Base-by-base conservation (phyloP, 2,329 filamentous ascomycete genomes). In the Phyllosticta citrichinensis region DNA sequence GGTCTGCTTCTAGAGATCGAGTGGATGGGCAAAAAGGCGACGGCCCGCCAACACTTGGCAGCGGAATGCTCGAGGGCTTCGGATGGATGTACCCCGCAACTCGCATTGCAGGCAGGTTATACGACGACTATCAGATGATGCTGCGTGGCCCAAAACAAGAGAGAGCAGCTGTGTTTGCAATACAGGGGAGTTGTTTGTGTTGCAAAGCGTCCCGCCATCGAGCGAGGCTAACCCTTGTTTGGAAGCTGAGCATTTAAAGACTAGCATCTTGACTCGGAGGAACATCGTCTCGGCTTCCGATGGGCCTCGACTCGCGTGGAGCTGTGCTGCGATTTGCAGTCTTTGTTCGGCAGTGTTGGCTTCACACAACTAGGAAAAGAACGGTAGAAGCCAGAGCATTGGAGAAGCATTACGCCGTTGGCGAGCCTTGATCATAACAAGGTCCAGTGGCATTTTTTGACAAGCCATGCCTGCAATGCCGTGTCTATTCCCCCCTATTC, bases 11-110 rank as follows among this genome's bases (percentile, higher is more conserved):
- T 14, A 11, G 33, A 10, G 52, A 40, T 22, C 22, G 14, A 59
- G 50, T 59, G 57, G 57, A 25, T 19, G 57, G 52, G 30, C 50
- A 33, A 51, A 47, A 55, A 55, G 51, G 57, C 30, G 47, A 55
- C 57, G 57, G 57, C 52, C 57, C 57, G 57, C 51, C 51, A 2
- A 47, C 40, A 47, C 40, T 5, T 47, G 40, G 40, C 40, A 14
- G 14, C 6, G 40, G 40, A 47, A 47, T n/a, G 40, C n/a, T 47
- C 40, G n/a, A 47, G 40, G 17, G 40, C 17, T 12, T n/a, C 40
- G 3, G 40, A n/a, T 47, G 40, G n/a, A 14, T n/a, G 40, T n/a
- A n/a, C 40, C 40, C 40, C 40, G n/a, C 17, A n/a, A 47, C 40
- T 47, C 40, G 40, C 40, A 47, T n/a, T 47, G 40, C 40, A 47